Conservation (phyloP, 1,284 basidiomycete genomes). For the Leccinum fuscescens region DNA sequence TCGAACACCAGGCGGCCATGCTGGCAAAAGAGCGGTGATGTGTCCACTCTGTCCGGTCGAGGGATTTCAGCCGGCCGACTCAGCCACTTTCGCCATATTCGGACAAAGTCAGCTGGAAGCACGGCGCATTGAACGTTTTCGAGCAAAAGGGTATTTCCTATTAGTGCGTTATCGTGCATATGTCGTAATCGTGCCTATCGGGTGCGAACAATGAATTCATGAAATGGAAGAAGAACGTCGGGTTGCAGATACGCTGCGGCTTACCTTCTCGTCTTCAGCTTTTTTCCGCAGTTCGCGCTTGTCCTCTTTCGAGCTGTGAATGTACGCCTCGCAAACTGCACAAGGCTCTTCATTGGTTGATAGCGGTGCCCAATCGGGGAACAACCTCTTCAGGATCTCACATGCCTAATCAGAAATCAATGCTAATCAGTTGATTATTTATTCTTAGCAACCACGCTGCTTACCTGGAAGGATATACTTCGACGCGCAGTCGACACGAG, state of each 20-base stretch:
- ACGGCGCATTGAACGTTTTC: slow-evolving; percentile 55
- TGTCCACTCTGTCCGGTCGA: slow-evolving; percentile 64
- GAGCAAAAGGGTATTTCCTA: slow-evolving; percentile 43
- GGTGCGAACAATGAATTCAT: slow-evolving; percentile 14
- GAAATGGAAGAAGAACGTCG: slow-evolving; percentile 8
- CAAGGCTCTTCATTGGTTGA: slow-evolving; percentile 54
- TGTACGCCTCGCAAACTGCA: slow-evolving; percentile 52
- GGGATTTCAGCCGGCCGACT: slow-evolving; percentile 51
- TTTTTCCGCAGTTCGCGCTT: slow-evolving; percentile 56
- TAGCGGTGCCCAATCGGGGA: slow-evolving; percentile 62
- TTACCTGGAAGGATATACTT: slow-evolving; percentile 59
- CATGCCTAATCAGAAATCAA: slow-evolving; percentile 46
- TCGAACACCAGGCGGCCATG: slow-evolving; percentile 67
- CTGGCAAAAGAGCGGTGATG: slow-evolving; percentile 60
- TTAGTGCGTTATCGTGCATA: slow-evolving; percentile 55
- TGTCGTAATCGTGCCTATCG: slow-evolving; percentile 56
- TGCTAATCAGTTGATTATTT: slow-evolving; percentile 10
- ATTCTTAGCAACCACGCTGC: slow-evolving; percentile 15
- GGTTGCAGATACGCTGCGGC: slow-evolving; percentile 1
- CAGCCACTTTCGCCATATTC: slow-evolving; percentile 68
- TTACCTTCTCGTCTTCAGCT: slow-evolving; percentile 75
- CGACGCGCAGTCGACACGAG: slow-evolving; percentile 53
- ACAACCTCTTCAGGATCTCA: slow-evolving; percentile 52
- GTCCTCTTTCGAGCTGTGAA: slow-evolving; percentile 57
- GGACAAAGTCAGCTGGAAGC: slow-evolving; percentile 59